Evolutionary conservation across 495 filamentous ascomycete species (phyloP), one percentile per base, ranked within the genome.

Genomic region (Aspergillus saccharolyticus): DNA sequence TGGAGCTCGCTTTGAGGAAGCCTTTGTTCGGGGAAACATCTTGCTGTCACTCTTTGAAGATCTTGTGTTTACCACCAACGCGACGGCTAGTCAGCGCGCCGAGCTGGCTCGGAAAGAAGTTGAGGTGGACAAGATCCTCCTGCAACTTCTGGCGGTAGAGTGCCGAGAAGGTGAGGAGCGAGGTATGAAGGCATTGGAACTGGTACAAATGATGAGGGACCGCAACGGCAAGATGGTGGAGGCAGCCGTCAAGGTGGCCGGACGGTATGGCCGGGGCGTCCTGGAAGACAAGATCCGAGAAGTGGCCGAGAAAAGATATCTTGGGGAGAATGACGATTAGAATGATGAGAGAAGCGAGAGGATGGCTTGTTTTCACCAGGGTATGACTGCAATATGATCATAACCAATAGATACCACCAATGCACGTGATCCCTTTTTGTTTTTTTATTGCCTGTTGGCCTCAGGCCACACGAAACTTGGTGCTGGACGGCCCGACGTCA

Each of bases 161-260:
- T 97, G 94, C 68, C 83, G 89, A 59, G 90, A 90, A 61, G 90
- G 90, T 39, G 95, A 97, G 67, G 91, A 96, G 44, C 78, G 86
- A 16, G 94, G 92, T 2, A 96, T 95, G 89, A 91, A 92, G 63
- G 94, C 94, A 8, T 75, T 98, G 25, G 95, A 98, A 72, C 71
- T 90, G 43, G 91, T 92, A 3, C 74, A 76, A 55, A 74, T 96
- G 67, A 84, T 97, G 85, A 78, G 78, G 42, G 90, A 96, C 69
- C 74, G 82, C 42, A 86, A 79, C 55, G 90, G 91, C 20, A 85
- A 86, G 69, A 95, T 95, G 89, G 66, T 93, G 19, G 90, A 94
- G 67, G 87, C 88, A 1, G 91, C 91, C 3, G 82, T 82, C 18
- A 95, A 93, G 78, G 78, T 97, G 42, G 91, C 91, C 5, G 82